Conservation (phyloP, 192 early-diverging fungal species). For the Jimgerdemannia lactiflua region DNA sequence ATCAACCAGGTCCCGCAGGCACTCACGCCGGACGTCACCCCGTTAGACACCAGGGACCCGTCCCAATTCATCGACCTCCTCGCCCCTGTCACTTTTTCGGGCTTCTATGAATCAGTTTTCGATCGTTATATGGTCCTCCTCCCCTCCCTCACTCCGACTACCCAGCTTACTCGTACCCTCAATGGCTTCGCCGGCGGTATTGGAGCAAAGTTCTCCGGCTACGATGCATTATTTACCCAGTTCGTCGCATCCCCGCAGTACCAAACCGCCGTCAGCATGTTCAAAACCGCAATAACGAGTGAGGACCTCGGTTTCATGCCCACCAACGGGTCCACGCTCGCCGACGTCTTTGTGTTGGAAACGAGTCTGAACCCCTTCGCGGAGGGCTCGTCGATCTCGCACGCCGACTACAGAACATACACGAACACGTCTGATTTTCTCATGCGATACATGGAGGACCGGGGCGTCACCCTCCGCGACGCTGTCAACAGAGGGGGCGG, state of each 20-base stretch:
- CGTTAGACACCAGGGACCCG: not conserved
- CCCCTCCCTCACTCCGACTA: not conserved
- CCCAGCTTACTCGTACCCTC: not conserved
- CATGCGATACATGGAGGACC: constrained; percentile 34
- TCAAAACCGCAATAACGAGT: not conserved
- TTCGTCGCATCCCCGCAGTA: constrained; percentile 16
- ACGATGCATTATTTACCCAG: not conserved
- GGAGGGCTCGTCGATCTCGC: constrained; percentile 34
- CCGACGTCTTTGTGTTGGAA: constrained; percentile 22
- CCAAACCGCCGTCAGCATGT: not conserved
- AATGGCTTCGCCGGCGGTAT: constrained; percentile 3
- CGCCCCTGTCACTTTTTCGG: not conserved
- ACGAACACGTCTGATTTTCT: constrained; percentile 30
- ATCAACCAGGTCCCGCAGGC: constrained; percentile 5
- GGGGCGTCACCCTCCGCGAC: constrained; percentile 19
- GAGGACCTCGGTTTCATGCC: constrained; percentile 13
- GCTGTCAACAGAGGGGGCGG: constrained; percentile 5
- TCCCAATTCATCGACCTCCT: not conserved
- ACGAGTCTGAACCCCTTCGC: constrained; percentile 29
- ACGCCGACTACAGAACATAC: constrained; percentile 30
- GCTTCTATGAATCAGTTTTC: constrained; percentile 17
- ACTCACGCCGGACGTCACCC: constrained; percentile 24
- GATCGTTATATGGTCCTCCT: constrained; percentile 16
- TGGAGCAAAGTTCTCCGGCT: not conserved
- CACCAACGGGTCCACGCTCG: not conserved